Percentiles rank a stretch among this genome's conserved stretches.
Conservation (phyloP, 192 early-diverging fungal species). For the Diversispora eburnea region DNA sequence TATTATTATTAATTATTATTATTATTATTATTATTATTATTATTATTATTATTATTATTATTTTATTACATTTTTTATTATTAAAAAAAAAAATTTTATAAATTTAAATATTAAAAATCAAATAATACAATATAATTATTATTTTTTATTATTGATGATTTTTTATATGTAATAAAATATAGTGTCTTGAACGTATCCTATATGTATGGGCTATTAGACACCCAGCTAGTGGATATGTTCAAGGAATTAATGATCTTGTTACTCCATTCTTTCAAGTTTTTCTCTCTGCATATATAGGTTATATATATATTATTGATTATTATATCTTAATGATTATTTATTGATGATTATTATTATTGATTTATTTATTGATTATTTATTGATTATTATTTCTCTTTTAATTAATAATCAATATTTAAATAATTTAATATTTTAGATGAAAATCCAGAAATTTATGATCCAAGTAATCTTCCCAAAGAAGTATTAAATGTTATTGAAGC, state of each 20-base stretch:
- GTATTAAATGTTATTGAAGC: conserved; percentile 79
- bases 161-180: not conserved
- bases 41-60: conserved; percentile 24
- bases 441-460: conserved; percentile 55
- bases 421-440: conserved; percentile 33
- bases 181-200: conserved; percentile 86
- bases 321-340: not conserved
- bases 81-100: too few relatives aligned
- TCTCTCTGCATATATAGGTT: conserved; percentile 65
- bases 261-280: conserved; percentile 97
- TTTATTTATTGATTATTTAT: not conserved
- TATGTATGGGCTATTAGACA: conserved; percentile 98
- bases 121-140: too few relatives aligned
- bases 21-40: conserved; percentile 23
- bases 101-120: too few relatives aligned
- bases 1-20: conserved; percentile 28
- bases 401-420: too few relatives aligned
- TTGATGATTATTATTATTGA: not conserved
- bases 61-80: too few relatives aligned
- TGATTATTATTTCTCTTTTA: too few relatives aligned
- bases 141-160: too few relatives aligned
- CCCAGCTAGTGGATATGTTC: conserved; percentile 98
- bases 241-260: conserved; percentile 97
- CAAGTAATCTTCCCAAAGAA: conserved; percentile 44
- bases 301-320: not conserved